Evolutionary conservation across 805 yeast species (phyloP).

Genomic region (Starmerella scarabaei): DNA sequence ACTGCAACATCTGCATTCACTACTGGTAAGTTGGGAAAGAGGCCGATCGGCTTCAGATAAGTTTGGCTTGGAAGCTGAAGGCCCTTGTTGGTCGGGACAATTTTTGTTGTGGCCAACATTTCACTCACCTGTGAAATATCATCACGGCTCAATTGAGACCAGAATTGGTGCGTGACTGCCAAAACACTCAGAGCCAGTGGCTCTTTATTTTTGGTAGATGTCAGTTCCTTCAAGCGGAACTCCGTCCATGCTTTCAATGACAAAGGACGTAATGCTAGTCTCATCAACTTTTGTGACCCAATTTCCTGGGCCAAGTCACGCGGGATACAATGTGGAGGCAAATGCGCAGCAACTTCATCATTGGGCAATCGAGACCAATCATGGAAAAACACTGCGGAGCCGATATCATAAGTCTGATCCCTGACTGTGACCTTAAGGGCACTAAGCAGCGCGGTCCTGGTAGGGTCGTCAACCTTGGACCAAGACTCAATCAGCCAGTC

Average conservation of each 20-base stretch:
- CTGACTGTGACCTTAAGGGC: background rate
- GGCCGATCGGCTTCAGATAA: constrained; percentile 24
- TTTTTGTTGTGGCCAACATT: constrained; percentile 17
- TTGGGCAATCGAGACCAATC: constrained; percentile 20
- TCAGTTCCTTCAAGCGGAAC: background rate
- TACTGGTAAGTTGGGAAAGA: constrained; percentile 31
- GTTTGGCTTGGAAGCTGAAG: constrained; percentile 27
- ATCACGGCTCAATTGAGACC: constrained; percentile 19
- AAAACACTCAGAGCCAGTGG: constrained; percentile 17
- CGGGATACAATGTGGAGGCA: constrained; percentile 28
- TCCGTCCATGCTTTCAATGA: constrained; percentile 6
- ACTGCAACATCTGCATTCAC: constrained; percentile 16
- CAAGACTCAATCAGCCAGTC: constrained; percentile 22
- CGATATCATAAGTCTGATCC: constrained; percentile 13
- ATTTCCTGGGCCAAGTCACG: constrained; percentile 6
- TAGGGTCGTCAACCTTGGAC: background rate
- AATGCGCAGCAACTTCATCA: constrained; percentile 18
- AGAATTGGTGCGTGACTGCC: constrained; percentile 18
- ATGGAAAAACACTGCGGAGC: constrained; percentile 21
- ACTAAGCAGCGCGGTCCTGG: constrained; percentile 2
- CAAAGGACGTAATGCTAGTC: constrained; percentile 8
- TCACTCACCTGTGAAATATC: constrained; percentile 9
- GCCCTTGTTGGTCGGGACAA: constrained; percentile 31
- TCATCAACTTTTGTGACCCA: background rate
- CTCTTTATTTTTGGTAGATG: background rate